phyloP scores from a whole-genome alignment of 2,329 filamentous ascomycete species.

The Ceratocystis destructans region DNA sequence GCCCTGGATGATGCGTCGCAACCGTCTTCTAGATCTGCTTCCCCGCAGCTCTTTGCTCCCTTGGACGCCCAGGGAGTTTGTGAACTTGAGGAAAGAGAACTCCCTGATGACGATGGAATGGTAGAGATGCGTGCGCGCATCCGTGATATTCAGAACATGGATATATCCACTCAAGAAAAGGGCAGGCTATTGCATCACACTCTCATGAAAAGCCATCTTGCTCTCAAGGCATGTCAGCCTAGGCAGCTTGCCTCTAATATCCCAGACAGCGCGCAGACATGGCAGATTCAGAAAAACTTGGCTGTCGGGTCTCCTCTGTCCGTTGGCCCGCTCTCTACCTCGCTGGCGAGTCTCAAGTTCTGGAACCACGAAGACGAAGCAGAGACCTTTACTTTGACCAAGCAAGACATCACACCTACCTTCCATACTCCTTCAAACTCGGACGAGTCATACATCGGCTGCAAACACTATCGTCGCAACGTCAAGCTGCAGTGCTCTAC shows the following conservation, averaged over 20 bases:
- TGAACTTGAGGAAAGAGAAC: constrained; percentile 6
- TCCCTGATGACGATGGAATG: constrained; percentile 70
- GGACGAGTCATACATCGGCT: constrained; percentile 46
- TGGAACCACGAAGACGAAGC: constrained; percentile 36
- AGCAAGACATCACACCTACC: constrained; percentile 52
- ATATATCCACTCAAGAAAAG: constrained; percentile 48
- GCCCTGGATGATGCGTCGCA: not conserved
- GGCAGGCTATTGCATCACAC: constrained; percentile 57
- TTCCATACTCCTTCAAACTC: constrained; percentile 42
- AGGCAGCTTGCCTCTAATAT: not conserved
- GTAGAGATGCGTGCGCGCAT: constrained; percentile 51
- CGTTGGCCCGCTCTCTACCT: constrained; percentile 21
- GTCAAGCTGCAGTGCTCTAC: constrained; percentile 89
- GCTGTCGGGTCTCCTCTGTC: constrained; percentile 19
- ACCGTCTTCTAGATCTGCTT: constrained; percentile 1
- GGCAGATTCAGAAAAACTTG: constrained; percentile 22
- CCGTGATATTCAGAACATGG: constrained; percentile 49
- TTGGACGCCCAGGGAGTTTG: not conserved
- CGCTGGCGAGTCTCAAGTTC: constrained; percentile 43
- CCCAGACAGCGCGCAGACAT: constrained; percentile 12
- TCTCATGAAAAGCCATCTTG: constrained; percentile 52
- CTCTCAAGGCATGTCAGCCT: not conserved
- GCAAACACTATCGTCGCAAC: constrained; percentile 85
- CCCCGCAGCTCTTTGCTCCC: not conserved
- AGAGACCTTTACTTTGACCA: constrained; percentile 38